Conservation (phyloP, 1,139 yeast genomes). For the Yamadazyma triangularis region DNA sequence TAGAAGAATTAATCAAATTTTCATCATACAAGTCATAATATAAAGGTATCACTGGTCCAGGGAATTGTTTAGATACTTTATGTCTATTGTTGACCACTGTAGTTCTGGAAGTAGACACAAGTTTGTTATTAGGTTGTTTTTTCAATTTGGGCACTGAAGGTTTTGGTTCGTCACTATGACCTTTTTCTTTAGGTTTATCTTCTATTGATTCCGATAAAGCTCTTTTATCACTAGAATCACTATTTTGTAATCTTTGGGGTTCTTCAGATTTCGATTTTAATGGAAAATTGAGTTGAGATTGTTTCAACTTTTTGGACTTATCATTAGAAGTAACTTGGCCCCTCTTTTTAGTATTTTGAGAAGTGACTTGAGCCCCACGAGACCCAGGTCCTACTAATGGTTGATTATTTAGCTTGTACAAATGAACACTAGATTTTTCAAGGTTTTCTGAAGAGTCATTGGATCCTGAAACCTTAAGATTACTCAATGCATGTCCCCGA, state of each 20-base stretch:
- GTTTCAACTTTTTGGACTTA: conserved; percentile 14
- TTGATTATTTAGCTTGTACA: conserved; percentile 32
- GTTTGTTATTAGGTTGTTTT: conserved; percentile 2
- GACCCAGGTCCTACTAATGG: conserved; percentile 45
- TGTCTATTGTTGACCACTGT: conserved; percentile 26
- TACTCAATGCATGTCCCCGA: conserved; percentile 21
- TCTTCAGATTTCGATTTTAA: neutral
- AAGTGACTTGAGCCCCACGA: conserved; percentile 28
- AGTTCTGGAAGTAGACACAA: conserved; percentile 22
- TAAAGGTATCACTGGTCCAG: conserved; percentile 38
- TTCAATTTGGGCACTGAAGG: conserved; percentile 1
- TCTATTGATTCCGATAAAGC: neutral
- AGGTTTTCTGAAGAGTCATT: conserved; percentile 27
- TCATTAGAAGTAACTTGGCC: conserved; percentile 18
- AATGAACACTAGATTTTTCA: conserved; percentile 29
- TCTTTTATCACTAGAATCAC: neutral
- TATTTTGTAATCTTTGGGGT: neutral
- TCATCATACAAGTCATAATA: conserved; percentile 39
- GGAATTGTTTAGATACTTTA: conserved; percentile 31
- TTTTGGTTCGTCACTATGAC: conserved; percentile 1
- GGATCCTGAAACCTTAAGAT: conserved; percentile 11
- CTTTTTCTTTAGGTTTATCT: neutral
- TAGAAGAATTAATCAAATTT: conserved; percentile 17
- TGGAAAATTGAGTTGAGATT: conserved; percentile 10
- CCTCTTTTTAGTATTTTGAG: neutral